Base-by-base conservation (phyloP, 306 rosid species). In the Cucumis hystrix region DNA sequence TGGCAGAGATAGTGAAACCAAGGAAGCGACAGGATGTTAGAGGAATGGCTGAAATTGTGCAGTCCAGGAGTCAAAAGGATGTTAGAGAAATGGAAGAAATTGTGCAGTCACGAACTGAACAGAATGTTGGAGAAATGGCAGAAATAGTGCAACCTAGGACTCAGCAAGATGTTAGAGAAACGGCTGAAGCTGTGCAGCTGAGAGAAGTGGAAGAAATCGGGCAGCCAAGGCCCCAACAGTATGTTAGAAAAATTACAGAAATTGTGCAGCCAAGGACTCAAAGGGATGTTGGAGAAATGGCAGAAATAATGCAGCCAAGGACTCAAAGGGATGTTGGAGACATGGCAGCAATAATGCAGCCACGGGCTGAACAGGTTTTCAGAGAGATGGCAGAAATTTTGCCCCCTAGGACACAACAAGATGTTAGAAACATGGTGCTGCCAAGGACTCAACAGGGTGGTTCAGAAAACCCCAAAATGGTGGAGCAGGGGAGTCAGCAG, bases 361-460 rank as follows among this genome's bases (percentile, higher is more conserved):
- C 71, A 16, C 18, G 49, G 28, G 0, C 8, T 6, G 16, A 10
- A 66, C 72, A 66, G 51, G 72, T 8, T 66, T 15, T 37, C 5
- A 66, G 47, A 64, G 49, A 64, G 18, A 64, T 16, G 21, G 70
- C 6, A 35, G 70, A 16, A 64, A 35, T 33, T 6, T 11, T 33
- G 45, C 12, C 0, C 21, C 13, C 69, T 14, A 40, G 30, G 73
- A 10, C 52, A 6, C 73, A 41, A 40, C 30, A 10, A 4, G 73
- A 40, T 67, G 73, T 40, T 41, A 20, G 35, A 68, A 52, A 13
- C 47, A 68, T 12, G 74, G 3, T 91, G 86, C 96, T 89, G 72
- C 85, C 89, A 60, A 63, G 68, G 68, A 30, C 41, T 63, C 75
- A 43, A 21, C 75, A 6, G 57, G 75, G 3, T 45, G 57, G 57